A percentile compares a stretch with the other conserved stretches of the same genome.
Evolutionary conservation across 2,329 filamentous ascomycete genomes (phyloP).

Genomic region (Bimuria novae-zelandiae): DNA sequence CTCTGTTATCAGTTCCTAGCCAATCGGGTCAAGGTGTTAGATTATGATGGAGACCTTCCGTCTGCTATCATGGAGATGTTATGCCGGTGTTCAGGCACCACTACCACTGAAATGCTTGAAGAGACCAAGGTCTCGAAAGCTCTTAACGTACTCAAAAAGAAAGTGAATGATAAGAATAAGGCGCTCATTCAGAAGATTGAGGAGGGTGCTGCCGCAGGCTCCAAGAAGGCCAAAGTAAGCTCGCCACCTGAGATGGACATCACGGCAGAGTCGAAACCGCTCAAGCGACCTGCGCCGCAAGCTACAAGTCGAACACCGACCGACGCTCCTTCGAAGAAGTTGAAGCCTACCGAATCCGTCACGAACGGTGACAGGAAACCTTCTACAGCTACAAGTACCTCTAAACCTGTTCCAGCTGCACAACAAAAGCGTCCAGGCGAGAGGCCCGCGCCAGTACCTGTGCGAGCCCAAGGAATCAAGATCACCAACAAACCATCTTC

Average conservation of each 20-base stretch:
- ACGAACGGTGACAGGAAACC: conserved; percentile 24
- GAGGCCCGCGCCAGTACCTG: conserved; percentile 30
- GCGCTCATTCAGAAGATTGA: conserved; percentile 63
- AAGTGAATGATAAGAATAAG: conserved; percentile 68
- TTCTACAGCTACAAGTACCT: conserved; percentile 11
- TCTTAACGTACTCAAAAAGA: conserved; percentile 65
- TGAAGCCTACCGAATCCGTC: conserved; percentile 31
- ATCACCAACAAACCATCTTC: conserved; percentile 51
- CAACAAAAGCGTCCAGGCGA: conserved; percentile 37
- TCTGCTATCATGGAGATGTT: conserved; percentile 58
- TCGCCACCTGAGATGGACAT: conserved; percentile 30
- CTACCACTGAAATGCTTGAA: conserved; percentile 63
- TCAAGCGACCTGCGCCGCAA: conserved; percentile 37
- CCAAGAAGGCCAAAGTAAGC: conserved; percentile 43
- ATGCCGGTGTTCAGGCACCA: conserved; percentile 62
- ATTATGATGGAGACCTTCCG: conserved; percentile 49
- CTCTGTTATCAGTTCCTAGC: conserved; percentile 55
- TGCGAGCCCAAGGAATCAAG: conserved; percentile 41
- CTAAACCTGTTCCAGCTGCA: conserved; percentile 15
- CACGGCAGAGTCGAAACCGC: conserved; percentile 31
- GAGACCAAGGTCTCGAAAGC: conserved; percentile 70
- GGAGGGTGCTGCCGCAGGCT: conserved; percentile 48
- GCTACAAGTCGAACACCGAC: conserved; percentile 19
- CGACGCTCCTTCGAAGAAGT: conserved; percentile 35
- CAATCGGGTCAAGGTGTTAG: conserved; percentile 52